Evolutionary conservation across 352 stramenopile species (phyloP).

Genomic region (Phytophthora sansomeana): DNA sequence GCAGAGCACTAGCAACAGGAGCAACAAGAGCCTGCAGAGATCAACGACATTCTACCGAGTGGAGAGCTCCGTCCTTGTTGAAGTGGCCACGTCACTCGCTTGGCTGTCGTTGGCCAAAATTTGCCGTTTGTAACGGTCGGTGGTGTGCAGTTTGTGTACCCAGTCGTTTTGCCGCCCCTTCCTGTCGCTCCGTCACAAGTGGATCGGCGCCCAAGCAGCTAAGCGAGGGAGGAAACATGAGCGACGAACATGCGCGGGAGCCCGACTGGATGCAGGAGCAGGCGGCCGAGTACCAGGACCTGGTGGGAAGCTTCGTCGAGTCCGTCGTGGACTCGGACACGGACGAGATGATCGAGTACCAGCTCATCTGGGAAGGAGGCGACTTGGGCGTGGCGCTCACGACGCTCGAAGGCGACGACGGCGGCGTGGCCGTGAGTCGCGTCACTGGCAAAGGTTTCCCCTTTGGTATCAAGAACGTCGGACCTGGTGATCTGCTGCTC

Average conservation of each 20-base stretch:
- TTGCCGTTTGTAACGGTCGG: constrained; percentile 31
- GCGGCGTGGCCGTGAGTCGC: constrained; percentile 79
- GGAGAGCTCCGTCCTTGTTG: constrained; percentile 2
- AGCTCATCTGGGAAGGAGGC: constrained; percentile 90
- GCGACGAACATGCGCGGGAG: constrained; percentile 31
- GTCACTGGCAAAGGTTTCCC: constrained; percentile 89
- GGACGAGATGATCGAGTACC: constrained; percentile 89
- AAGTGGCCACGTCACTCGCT: constrained; percentile 37
- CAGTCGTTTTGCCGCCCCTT: constrained; percentile 26
- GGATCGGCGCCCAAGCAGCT: constrained; percentile 16
- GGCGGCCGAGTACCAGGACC: constrained; percentile 82
- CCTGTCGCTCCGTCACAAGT: constrained; percentile 33
- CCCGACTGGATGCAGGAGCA: constrained; percentile 87
- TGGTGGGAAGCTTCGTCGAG: constrained; percentile 88
- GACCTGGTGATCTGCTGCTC: constrained; percentile 77
- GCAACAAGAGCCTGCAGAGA: neutral
- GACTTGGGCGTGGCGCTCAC: constrained; percentile 88
- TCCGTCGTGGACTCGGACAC: constrained; percentile 84
- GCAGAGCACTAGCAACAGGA: constrained; percentile 3
- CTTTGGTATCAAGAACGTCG: constrained; percentile 91
- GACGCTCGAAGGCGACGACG: constrained; percentile 62
- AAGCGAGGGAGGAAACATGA: constrained; percentile 33
- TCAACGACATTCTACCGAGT: too few species aligned
- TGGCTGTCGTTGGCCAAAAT: constrained; percentile 8
- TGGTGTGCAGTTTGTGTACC: constrained; percentile 31